Conservation (phyloP, 225 moss, liverwort and hornwort genomes). For the Thuidium tamariscinum region DNA sequence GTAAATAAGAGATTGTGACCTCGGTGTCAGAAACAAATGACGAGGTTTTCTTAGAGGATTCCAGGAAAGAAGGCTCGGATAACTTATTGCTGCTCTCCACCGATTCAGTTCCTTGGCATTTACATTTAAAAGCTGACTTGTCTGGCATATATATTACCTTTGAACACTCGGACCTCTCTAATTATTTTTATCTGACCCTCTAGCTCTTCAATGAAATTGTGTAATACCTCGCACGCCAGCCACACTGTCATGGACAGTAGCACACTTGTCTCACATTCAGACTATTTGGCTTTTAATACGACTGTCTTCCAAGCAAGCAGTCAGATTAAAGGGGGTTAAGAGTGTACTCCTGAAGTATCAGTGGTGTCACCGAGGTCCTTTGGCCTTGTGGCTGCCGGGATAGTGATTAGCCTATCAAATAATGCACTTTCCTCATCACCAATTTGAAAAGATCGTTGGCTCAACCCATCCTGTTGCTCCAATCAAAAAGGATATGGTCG, state of each 20-base stretch:
- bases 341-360: background rate
- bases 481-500: background rate
- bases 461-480: slow-evolving; percentile 38
- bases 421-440: slow-evolving; percentile 44
- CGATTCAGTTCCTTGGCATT: slow-evolving; percentile 31
- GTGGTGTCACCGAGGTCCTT: slow-evolving; percentile 40
- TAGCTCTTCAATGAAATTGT: background rate
- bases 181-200: background rate
- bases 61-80: slow-evolving; percentile 9
- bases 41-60: background rate
- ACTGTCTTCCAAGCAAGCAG: background rate
- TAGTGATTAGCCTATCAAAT: slow-evolving; percentile 26
- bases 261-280: background rate
- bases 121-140: slow-evolving; percentile 19
- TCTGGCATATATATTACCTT: background rate
- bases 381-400: slow-evolving; percentile 49
- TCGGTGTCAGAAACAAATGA: background rate
- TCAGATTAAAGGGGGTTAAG: too few species aligned
- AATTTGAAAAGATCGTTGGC: slow-evolving; percentile 34
- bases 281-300: background rate
- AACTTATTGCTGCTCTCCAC: slow-evolving; percentile 41
- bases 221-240: background rate
- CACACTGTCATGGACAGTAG: background rate
- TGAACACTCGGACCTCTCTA: background rate
- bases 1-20: too few species aligned